Base-by-base conservation (phyloP, 805 yeast species). In the Tetrapisispora taiwanensis region DNA sequence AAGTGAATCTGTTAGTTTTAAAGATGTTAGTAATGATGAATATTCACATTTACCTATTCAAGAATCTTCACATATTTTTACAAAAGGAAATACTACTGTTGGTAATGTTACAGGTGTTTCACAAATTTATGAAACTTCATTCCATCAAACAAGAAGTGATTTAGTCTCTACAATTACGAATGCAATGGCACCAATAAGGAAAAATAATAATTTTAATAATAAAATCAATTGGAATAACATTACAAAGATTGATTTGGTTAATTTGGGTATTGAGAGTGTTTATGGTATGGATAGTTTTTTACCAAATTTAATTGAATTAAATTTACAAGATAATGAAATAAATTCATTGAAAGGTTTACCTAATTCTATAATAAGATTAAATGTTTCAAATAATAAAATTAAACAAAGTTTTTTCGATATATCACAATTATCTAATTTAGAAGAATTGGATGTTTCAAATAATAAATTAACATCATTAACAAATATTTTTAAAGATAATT, bases 121-220 rank as follows among this genome's bases (percentile, higher is more conserved):
- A 13, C 52, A 52, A 40, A 45, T 52, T 24, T 35, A 27, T 15
- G 55, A 56, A 17, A 50, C 55, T 2, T 52, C 59, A 9, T 58
- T 50, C 42, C 51, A 48, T 19, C 50, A 51, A 15, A 52, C 52
- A 14, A 55, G 52, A 40, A 46, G 54, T 27, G 50, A 58, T 12
- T 42, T 59, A 9, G 47, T 60, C 12, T 50, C 59, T 4, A 44
- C 52, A 7, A 40, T 60, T 28, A 51, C 57, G 2, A 58, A 58
- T 30, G 47, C 47, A 3, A 28, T 41, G 24, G 32, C 36, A 7
- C 34, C 35, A n/a, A 27, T 24, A 7, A 33, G 35, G 18, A 37
- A 50, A 27, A 48, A 51, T 18, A 42, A 30, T 36, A 41, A 30
- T 30, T 10, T 18, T 26, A 33, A 24, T 17, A 24, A 43, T 34